These are phyloP conservation scores for Zelopaecilomyces penicillatus DNA, from an alignment of 2,329 filamentous ascomycete species.

Conservation along the genomic window DNA sequence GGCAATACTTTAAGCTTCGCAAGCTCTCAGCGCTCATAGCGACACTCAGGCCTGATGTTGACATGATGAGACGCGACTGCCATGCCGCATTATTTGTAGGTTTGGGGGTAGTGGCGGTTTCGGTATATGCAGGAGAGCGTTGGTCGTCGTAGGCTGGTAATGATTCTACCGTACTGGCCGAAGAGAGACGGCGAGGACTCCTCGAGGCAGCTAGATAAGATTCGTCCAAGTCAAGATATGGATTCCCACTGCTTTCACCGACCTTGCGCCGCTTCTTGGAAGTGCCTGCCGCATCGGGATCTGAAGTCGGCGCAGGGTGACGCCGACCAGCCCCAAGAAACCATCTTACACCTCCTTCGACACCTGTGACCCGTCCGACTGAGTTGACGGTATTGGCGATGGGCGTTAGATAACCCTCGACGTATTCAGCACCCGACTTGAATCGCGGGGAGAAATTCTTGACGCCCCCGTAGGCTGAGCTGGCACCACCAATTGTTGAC, in stretches of 20 bases:
- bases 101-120: slow-evolving; percentile 33
- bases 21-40: slow-evolving; percentile 87
- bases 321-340: slow-evolving; percentile 59
- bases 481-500: slow-evolving; percentile 73
- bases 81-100: slow-evolving; percentile 40
- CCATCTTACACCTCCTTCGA: slow-evolving; percentile 80
- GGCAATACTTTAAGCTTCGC: slow-evolving; percentile 73
- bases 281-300: slow-evolving; percentile 37
- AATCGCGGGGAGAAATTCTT: slow-evolving; percentile 89
- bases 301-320: slow-evolving; percentile 33
- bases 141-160: slow-evolving; percentile 79
- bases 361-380: slow-evolving; percentile 75
- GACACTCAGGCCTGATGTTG: slow-evolving; percentile 81
- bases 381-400: slow-evolving; percentile 80
- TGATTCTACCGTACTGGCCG: slow-evolving; percentile 61
- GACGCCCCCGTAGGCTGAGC: slow-evolving; percentile 76
- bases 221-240: slow-evolving; percentile 13
- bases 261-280: slow-evolving; percentile 54
- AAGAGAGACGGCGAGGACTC: slow-evolving; percentile 46
- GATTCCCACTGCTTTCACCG: slow-evolving; percentile 28
- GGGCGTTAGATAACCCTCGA: slow-evolving; percentile 80
- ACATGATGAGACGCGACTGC: slow-evolving; percentile 80
- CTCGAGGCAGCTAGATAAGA: slow-evolving; percentile 18
- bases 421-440: slow-evolving; percentile 81
- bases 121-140: slow-evolving; percentile 66